phyloP scores from a whole-genome alignment of 2,329 filamentous ascomycete species.

The Byssochlamys sp. region DNA sequence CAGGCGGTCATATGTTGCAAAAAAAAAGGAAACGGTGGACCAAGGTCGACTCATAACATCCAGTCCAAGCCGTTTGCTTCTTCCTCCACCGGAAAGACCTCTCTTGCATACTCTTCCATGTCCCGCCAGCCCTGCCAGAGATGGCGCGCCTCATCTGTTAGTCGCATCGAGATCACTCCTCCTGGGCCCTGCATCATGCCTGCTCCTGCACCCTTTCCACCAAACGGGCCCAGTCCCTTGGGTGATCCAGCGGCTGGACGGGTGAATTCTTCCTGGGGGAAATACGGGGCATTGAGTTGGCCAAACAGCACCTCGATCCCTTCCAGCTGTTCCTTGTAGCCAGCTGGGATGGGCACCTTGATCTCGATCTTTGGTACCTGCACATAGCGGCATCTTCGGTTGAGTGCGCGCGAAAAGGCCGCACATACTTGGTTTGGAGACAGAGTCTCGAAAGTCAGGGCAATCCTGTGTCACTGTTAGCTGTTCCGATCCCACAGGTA shows the following conservation, averaged over 20 bases:
- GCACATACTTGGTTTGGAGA: slow-evolving; percentile 73
- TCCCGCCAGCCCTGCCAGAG: slow-evolving; percentile 87
- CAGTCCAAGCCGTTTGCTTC: slow-evolving; percentile 86
- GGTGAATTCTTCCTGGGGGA: slow-evolving; percentile 49
- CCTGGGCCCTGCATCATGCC: slow-evolving; percentile 44
- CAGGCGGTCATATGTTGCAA: neutral
- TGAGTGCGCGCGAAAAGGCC: slow-evolving; percentile 68
- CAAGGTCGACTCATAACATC: slow-evolving; percentile 52
- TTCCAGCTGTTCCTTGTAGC: slow-evolving; percentile 80
- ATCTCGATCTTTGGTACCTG: slow-evolving; percentile 66
- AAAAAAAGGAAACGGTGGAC: neutral
- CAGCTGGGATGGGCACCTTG: slow-evolving; percentile 73
- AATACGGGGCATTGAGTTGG: slow-evolving; percentile 51
- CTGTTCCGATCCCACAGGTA: neutral
- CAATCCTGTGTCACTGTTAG: slow-evolving; percentile 50
- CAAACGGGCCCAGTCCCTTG: slow-evolving; percentile 27
- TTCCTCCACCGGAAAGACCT: slow-evolving; percentile 90
- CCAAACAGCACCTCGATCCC: slow-evolving; percentile 52
- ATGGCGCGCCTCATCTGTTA: slow-evolving; percentile 64
- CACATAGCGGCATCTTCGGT: slow-evolving; percentile 67
- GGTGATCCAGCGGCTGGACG: slow-evolving; percentile 29
- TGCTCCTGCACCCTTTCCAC: slow-evolving; percentile 31
- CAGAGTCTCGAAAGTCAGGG: slow-evolving; percentile 81
- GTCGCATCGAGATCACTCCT: slow-evolving; percentile 52
- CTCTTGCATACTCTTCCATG: slow-evolving; percentile 85